phyloP scores from a whole-genome alignment of 2,329 filamentous ascomycete genomes.

The Blastomyces silverae region DNA sequence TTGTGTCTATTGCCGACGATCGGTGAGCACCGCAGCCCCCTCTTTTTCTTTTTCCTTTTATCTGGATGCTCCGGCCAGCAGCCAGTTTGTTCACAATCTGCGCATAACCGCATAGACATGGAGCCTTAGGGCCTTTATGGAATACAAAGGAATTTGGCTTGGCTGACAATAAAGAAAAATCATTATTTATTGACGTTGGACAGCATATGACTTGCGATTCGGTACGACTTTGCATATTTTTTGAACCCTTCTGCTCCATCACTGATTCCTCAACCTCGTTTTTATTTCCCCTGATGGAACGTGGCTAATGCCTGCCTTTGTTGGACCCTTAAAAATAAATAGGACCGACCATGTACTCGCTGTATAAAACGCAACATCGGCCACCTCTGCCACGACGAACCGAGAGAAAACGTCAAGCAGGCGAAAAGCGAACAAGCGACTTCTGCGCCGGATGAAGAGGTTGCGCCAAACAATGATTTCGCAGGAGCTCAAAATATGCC shows the following conservation, averaged over 20 bases:
- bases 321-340: constrained; percentile 30
- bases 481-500: constrained; percentile 43
- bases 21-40: constrained; percentile 56
- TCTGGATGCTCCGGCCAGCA: constrained; percentile 5
- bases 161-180: constrained; percentile 11
- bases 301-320: constrained; percentile 32
- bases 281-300: constrained; percentile 17
- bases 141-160: constrained; percentile 19
- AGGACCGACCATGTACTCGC: constrained; percentile 93
- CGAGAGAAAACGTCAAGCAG: constrained; percentile 80
- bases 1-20: constrained; percentile 83
- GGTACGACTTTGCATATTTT: constrained; percentile 48
- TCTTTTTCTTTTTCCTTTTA: neutral
- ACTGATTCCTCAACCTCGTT: constrained; percentile 21
- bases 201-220: constrained; percentile 91
- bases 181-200: constrained; percentile 37
- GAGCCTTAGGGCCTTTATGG: neutral
- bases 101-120: constrained; percentile 22
- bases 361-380: constrained; percentile 99
- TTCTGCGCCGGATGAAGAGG: constrained; percentile 56
- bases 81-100: constrained; percentile 17
- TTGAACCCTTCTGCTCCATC: constrained; percentile 17
- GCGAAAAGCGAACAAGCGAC: constrained; percentile 58
- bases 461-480: constrained; percentile 38
- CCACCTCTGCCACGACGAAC: constrained; percentile 96